Percentiles rank a stretch among this genome's conserved stretches.
These are phyloP conservation scores for Rosa persica DNA, from an alignment of 306 rosid genomes.

Conservation along the genomic window DNA sequence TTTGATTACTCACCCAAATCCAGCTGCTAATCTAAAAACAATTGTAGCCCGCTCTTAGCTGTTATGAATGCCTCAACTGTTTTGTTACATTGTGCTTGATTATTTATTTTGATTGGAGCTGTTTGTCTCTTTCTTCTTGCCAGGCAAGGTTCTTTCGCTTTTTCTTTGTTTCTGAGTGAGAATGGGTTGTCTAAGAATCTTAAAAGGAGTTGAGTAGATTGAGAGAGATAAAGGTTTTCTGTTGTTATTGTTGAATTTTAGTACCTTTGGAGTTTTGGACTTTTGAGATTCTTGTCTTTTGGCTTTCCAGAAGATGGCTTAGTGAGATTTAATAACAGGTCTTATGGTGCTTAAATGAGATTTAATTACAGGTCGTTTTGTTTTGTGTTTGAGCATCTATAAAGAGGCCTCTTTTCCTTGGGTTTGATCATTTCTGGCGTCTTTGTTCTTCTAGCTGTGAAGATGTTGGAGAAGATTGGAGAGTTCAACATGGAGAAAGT, in stretches of 20 bases:
- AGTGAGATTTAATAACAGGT: background rate
- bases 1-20: background rate
- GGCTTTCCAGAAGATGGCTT: background rate
- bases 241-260: background rate
- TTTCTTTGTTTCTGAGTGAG: slow-evolving; percentile 1
- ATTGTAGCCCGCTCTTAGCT: background rate
- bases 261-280: background rate
- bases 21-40: slow-evolving; percentile 5
- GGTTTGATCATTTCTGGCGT: background rate
- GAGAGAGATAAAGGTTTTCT: background rate
- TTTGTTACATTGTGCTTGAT: background rate
- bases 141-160: background rate
- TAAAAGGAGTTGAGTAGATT: background rate
- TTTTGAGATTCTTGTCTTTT: background rate
- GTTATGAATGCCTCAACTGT: slow-evolving; percentile 2
- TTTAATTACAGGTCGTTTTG: background rate
- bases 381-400: background rate
- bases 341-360: background rate
- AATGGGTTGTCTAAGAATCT: background rate
- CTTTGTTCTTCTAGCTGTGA: slow-evolving; percentile 18
- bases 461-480: slow-evolving; percentile 71
- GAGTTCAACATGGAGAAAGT: slow-evolving; percentile 58
- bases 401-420: background rate
- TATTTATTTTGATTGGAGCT: slow-evolving; percentile 3
- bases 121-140: slow-evolving; percentile 7